Evolutionary conservation across 306 rosid genomes (phyloP).

Genomic region (Quercus berberidifolia): DNA sequence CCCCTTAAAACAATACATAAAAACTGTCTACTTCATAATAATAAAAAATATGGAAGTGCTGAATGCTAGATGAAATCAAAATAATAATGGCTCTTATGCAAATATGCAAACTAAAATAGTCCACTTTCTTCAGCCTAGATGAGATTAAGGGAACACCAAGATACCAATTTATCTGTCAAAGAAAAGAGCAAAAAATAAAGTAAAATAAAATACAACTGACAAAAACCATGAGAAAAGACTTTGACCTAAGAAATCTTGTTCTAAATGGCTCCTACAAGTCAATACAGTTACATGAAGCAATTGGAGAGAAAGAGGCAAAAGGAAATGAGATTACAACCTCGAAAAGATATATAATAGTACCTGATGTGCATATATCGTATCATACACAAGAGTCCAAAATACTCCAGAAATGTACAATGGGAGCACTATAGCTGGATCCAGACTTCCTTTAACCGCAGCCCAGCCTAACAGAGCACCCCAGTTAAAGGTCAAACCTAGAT

Average conservation of each 20-base stretch:
- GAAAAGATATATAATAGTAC: conserved; percentile 35
- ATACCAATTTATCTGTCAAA: neutral
- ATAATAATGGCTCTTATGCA: neutral
- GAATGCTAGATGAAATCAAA: neutral
- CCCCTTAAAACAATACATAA: neutral
- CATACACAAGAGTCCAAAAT: conserved; percentile 93
- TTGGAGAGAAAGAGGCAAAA: conserved; percentile 5
- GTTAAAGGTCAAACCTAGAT: conserved; percentile 81
- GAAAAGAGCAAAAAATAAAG: neutral
- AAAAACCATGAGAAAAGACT: neutral
- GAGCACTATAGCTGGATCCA: conserved; percentile 73
- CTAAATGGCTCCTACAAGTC: neutral
- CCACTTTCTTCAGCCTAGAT: no score
- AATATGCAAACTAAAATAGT: neutral
- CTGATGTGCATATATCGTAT: conserved; percentile 97
- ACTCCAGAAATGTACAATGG: conserved; percentile 86
- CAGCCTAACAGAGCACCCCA: conserved; percentile 98
- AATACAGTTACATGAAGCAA: neutral
- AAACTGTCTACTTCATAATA: neutral
- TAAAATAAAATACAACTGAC: neutral
- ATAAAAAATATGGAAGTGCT: neutral
- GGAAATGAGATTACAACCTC: neutral
- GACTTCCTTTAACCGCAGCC: conserved; percentile 77
- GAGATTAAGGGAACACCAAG: no score
- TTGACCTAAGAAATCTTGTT: neutral